Conservation (phyloP, 352 stramenopile species). For the Globisporangium megalacanthum region DNA sequence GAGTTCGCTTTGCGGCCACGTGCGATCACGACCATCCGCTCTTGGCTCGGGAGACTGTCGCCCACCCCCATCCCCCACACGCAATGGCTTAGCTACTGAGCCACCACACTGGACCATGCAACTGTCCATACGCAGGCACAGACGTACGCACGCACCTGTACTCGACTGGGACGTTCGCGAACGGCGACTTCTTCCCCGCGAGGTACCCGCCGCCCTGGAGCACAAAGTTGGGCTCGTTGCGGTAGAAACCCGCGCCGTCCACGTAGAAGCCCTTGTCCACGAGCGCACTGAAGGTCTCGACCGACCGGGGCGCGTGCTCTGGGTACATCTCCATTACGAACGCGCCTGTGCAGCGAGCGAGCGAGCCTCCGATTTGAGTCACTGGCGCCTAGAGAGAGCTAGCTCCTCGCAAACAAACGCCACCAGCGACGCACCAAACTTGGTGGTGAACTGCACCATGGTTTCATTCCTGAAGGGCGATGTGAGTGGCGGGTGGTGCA, state of each 20-base stretch:
- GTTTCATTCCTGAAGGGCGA: conserved; percentile 73
- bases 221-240: conserved; percentile 77
- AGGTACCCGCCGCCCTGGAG: conserved; percentile 76
- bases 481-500: conserved; percentile 35
- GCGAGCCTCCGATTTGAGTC: not conserved
- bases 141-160: conserved; percentile 34
- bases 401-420: conserved; percentile 1
- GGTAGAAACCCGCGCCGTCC: conserved; percentile 78
- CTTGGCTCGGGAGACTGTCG: conserved; percentile 54
- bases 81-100: too few species aligned
- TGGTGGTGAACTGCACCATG: conserved; percentile 79
- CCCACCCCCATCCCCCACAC: too few species aligned
- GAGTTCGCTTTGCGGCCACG: conserved; percentile 61
- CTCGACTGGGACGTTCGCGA: conserved; percentile 67
- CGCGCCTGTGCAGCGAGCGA: conserved; percentile 20
- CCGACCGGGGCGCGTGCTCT: conserved; percentile 68
- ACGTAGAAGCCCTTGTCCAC: conserved; percentile 60
- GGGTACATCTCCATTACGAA: conserved; percentile 81
- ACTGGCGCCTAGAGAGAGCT: not conserved
- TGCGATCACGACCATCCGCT: conserved; percentile 81
- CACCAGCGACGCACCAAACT: conserved; percentile 38
- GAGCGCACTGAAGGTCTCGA: conserved; percentile 66
- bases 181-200: conserved; percentile 58
- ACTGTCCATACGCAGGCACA: not conserved
- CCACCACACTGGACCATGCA: too few species aligned